Base-by-base conservation (phyloP, 164 flowering plant species). In the Cinnamomum chago region DNA sequence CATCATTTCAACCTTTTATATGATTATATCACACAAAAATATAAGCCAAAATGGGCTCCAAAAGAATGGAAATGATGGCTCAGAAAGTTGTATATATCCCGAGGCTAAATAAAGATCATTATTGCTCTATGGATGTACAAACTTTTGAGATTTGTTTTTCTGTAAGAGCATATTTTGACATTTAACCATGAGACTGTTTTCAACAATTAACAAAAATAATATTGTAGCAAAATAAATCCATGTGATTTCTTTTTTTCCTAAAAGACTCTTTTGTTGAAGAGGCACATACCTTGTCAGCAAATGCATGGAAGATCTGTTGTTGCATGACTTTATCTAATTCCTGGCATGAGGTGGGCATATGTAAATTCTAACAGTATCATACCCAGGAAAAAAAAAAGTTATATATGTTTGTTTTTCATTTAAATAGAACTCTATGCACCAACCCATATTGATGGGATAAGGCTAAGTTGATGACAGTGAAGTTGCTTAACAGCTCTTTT, bases 271-370 rank as follows among this genome's bases (percentile, higher is more conserved):
- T 30, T 23, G 23, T 50, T 47, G 70, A 64, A 4, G 52, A 55
- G 11, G 47, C 47, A 9, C 47, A 40, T 85, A 90, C 97, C 92
- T 90, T 90, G 74, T 89, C 90, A 40, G 91, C 77, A 73, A 92
- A 89, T 33, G 82, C 72, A 75, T 84, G 82, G 76, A 92, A 92
- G 47, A 25, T 81, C 73, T 89, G 90, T 1, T 76, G 65, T 70
- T 80, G 88, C 90, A 90, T 87, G 50, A 90, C 92, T 81, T 84
- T 89, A 25, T 88, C 91, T 3, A 90, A 87, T 78, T 92, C 93
- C 97, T 90, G 76, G 55, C 5, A 69, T 67, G 28, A 7, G 35
- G 47, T 67, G 20, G 2, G 47, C 18, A 30, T 17, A 18, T 28
- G 28, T 30, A 67, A 65, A 30, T 28, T 15, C 7, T 15, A 14